Percentiles rank a stretch among this genome's conserved stretches.
phyloP scores from a whole-genome alignment of 2,329 filamentous ascomycete genomes.

The Calcarisporium arbuscula region DNA sequence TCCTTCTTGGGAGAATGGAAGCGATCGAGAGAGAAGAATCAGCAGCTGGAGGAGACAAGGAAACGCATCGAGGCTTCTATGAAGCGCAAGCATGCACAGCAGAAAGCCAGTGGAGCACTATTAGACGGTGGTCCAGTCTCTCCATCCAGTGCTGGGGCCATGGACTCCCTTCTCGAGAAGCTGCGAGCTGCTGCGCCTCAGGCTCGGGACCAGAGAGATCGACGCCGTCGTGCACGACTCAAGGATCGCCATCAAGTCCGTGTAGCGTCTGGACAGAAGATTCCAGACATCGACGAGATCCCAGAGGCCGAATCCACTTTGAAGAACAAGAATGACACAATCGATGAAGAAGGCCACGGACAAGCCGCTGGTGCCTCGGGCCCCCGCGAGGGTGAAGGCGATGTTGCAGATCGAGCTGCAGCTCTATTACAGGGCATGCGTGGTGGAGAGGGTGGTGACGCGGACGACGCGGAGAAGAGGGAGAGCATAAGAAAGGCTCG shows the following conservation, averaged over 20 bases:
- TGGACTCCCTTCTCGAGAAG: constrained; percentile 95
- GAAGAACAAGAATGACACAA: constrained; percentile 27
- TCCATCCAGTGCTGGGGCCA: constrained; percentile 75
- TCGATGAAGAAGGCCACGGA: constrained; percentile 38
- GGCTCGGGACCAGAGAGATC: constrained; percentile 80
- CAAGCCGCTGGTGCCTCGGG: constrained; percentile 43
- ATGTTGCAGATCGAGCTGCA: constrained; percentile 80
- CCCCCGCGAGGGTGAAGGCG: constrained; percentile 48
- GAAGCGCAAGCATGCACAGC: constrained; percentile 78
- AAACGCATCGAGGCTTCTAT: constrained; percentile 85
- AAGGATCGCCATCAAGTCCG: constrained; percentile 89
- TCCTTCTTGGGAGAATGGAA: constrained; percentile 91
- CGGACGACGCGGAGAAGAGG: constrained; percentile 43
- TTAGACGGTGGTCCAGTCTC: constrained; percentile 50
- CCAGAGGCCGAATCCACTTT: constrained; percentile 44
- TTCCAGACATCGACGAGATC: constrained; percentile 63
- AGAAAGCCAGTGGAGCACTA: constrained; percentile 42
- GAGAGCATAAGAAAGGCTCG: constrained; percentile 54
- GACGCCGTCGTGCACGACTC: constrained; percentile 76
- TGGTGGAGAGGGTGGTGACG: constrained; percentile 53
- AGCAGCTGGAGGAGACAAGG: constrained; percentile 71
- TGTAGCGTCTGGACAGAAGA: constrained; percentile 80
- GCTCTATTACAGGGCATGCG: constrained; percentile 79
- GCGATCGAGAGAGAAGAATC: constrained; percentile 91
- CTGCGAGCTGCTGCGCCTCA: constrained; percentile 88